These are phyloP conservation scores for Aspergillus incahuasiensis DNA, from an alignment of 495 filamentous ascomycete species.

Conservation along the genomic window DNA sequence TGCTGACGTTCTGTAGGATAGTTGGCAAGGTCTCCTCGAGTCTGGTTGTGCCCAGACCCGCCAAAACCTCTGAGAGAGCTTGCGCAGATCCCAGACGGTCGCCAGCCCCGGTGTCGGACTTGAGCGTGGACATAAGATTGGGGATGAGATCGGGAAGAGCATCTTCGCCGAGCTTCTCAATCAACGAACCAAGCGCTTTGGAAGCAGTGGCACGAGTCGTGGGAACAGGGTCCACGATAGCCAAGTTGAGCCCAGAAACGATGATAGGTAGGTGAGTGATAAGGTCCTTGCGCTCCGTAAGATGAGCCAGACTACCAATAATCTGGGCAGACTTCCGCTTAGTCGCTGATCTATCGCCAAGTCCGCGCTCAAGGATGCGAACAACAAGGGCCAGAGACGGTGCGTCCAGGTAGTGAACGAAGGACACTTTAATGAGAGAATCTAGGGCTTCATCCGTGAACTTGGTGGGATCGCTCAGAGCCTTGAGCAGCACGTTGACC, in stretches of 20 bases:
- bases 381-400: slow-evolving; percentile 92
- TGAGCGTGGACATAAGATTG: slow-evolving; percentile 93
- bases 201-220: slow-evolving; percentile 96
- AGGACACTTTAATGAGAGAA: slow-evolving; percentile 88
- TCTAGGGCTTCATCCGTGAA: slow-evolving; percentile 95
- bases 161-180: slow-evolving; percentile 97
- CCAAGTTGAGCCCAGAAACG: slow-evolving; percentile 81
- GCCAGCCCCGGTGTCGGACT: slow-evolving; percentile 92
- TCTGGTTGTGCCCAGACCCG: slow-evolving; percentile 84
- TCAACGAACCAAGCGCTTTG: slow-evolving; percentile 87
- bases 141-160: slow-evolving; percentile 95
- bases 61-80: slow-evolving; percentile 93
- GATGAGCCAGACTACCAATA: slow-evolving; percentile 92
- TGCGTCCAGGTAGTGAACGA: slow-evolving; percentile 93
- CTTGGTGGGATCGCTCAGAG: slow-evolving; percentile 94
- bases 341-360: slow-evolving; percentile 84
- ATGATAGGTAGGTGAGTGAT: slow-evolving; percentile 87
- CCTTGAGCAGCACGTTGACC: slow-evolving; percentile 88
- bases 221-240: slow-evolving; percentile 91
- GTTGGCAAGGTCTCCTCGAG: slow-evolving; percentile 95
- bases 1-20: slow-evolving; percentile 92
- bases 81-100: slow-evolving; percentile 95
- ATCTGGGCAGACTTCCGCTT: slow-evolving; percentile 96
- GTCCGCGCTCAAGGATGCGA: slow-evolving; percentile 88
- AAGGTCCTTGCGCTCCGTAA: slow-evolving; percentile 93